These are phyloP conservation scores for Coleophoma cylindrospora DNA, from an alignment of 2,329 filamentous ascomycete species.

Conservation along the genomic window DNA sequence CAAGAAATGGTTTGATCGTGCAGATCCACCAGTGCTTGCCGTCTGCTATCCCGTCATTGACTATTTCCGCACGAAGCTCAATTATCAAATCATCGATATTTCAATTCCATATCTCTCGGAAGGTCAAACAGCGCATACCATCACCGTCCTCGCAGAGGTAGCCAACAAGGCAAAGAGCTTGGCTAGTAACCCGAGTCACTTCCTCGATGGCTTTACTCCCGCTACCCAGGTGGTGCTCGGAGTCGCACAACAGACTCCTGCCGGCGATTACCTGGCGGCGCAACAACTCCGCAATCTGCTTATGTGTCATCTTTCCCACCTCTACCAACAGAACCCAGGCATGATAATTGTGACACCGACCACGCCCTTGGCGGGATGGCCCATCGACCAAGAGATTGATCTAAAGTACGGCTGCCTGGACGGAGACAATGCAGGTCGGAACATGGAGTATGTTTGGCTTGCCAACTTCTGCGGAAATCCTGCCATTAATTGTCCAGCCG, in stretches of 20 bases:
- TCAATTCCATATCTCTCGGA: slow-evolving; percentile 61
- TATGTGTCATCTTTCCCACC: slow-evolving; percentile 71
- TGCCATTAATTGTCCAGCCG: slow-evolving; percentile 68
- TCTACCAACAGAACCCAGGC: slow-evolving; percentile 68
- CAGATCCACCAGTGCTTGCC: slow-evolving; percentile 57
- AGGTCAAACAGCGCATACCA: slow-evolving; percentile 71
- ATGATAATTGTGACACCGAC: slow-evolving; percentile 78
- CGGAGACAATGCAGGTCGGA: slow-evolving; percentile 65
- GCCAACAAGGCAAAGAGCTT: slow-evolving; percentile 35
- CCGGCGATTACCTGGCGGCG: slow-evolving; percentile 66
- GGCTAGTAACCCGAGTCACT: slow-evolving; percentile 30
- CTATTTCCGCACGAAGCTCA: slow-evolving; percentile 45
- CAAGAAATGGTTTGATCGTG: slow-evolving; percentile 62
- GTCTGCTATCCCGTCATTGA: slow-evolving; percentile 59
- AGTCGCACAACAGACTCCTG: slow-evolving; percentile 58
- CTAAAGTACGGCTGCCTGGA: slow-evolving; percentile 70
- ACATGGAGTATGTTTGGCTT: slow-evolving; percentile 82
- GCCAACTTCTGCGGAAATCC: slow-evolving; percentile 80
- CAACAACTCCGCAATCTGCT: slow-evolving; percentile 69
- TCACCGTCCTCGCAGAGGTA: slow-evolving; percentile 73
- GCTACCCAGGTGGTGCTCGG: slow-evolving; percentile 67
- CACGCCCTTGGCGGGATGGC: slow-evolving; percentile 69
- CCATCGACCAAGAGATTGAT: slow-evolving; percentile 49
- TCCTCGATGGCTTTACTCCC: slow-evolving; percentile 52
- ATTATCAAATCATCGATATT: slow-evolving; percentile 53